These are phyloP conservation scores for Rhizophagus clarus DNA, from an alignment of 192 early-diverging fungal genomes.

Conservation along the genomic window DNA sequence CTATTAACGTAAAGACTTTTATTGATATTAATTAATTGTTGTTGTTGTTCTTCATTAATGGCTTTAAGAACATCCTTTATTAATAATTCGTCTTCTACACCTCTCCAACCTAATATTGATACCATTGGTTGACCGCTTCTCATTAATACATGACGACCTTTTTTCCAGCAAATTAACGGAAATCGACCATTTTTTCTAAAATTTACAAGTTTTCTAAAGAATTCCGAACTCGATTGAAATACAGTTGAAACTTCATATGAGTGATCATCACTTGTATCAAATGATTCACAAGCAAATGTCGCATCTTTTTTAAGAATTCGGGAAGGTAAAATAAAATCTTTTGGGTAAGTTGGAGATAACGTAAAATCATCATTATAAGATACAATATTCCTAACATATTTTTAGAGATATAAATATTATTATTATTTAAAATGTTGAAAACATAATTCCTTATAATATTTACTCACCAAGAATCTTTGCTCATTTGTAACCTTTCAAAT, in stretches of 20 bases:
- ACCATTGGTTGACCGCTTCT: slow-evolving; percentile 49
- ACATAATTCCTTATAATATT: no score
- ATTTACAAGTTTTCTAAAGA: slow-evolving; percentile 34
- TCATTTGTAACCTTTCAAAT: slow-evolving; percentile 38
- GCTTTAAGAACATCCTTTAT: slow-evolving; percentile 41
- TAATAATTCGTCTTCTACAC: slow-evolving; percentile 43
- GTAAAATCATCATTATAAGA: slow-evolving; percentile 38
- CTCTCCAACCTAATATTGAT: slow-evolving; percentile 42
- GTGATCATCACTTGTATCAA: not conserved
- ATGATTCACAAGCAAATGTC: not conserved
- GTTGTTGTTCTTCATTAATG: slow-evolving; percentile 31
- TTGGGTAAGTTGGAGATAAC: slow-evolving; percentile 45
- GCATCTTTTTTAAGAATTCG: slow-evolving; percentile 29
- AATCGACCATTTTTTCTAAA: slow-evolving; percentile 44
- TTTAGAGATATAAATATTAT: not conserved
- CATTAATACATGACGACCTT: slow-evolving; percentile 42
- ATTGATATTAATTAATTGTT: not conserved
- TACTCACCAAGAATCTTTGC: slow-evolving; percentile 35
- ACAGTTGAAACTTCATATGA: not conserved
- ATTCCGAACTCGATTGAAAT: slow-evolving; percentile 2
- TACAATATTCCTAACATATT: slow-evolving; percentile 37
- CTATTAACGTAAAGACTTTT: no score
- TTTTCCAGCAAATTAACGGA: slow-evolving; percentile 46
- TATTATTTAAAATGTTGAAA: not conserved
- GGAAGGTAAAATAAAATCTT: slow-evolving; percentile 41